These are phyloP conservation scores for Podila minutissima DNA, from an alignment of 192 early-diverging fungal species.

Conservation along the genomic window DNA sequence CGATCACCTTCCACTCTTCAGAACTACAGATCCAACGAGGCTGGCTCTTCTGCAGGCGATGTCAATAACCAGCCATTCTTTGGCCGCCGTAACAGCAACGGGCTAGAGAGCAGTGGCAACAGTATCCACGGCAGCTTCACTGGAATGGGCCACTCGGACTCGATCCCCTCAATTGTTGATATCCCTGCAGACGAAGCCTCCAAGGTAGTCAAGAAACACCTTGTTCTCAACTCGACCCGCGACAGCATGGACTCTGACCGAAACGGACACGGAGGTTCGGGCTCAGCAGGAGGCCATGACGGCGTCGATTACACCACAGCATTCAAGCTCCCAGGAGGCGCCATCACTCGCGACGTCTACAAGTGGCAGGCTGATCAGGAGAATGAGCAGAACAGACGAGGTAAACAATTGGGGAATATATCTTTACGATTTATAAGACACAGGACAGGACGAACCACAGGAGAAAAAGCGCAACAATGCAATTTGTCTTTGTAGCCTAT, in stretches of 20 bases:
- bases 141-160: constrained; percentile 11
- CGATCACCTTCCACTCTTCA: constrained; percentile 50
- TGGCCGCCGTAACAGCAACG: constrained; percentile 11
- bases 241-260: constrained; percentile 52
- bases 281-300: constrained; percentile 36
- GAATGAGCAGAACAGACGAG: constrained; percentile 57
- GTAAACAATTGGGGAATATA: constrained; percentile 18
- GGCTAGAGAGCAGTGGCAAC: constrained; percentile 37
- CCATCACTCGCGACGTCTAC: constrained; percentile 90
- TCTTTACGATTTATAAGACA: no score
- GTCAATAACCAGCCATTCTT: not conserved
- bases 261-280: constrained; percentile 25
- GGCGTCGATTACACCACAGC: constrained; percentile 45
- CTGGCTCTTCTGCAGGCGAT: not conserved
- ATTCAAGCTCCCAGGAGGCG: constrained; percentile 73
- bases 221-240: constrained; percentile 67
- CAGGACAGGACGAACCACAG: no score
- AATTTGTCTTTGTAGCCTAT: no score
- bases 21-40: constrained; percentile 30
- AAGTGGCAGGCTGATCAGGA: constrained; percentile 84
- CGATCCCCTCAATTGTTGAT: constrained; percentile 44
- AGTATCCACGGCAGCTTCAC: constrained; percentile 33
- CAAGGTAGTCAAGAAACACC: constrained; percentile 74
- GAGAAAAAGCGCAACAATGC: no score
- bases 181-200: constrained; percentile 67